Base-by-base conservation (phyloP, 805 yeast species). In the Metschnikowia cerradonensis region DNA sequence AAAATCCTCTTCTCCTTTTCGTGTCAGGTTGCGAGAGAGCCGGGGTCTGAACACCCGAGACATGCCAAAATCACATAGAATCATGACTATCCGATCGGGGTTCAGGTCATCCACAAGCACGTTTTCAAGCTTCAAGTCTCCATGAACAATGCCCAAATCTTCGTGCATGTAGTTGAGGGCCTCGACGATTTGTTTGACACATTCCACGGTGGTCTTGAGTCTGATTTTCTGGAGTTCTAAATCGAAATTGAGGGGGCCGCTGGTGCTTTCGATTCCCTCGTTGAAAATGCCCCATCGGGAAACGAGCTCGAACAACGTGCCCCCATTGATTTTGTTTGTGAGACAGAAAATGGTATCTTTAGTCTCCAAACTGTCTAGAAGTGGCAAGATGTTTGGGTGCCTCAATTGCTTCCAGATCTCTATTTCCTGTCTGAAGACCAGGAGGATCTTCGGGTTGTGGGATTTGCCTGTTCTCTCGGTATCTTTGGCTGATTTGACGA, bases 41-140 rank as follows among this genome's bases (percentile, higher is more conserved):
- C 73, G 61, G 19, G 63, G 56, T 26, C 52, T 60, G 52, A 64
- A 73, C 6, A 66, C 64, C 26, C 73, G 59, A 5, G 82, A 70
- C 95, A 91, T 88, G 4, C 98, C 98, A 70, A 91, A 91, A 67
- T 91, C 98, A 68, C 97, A 88, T 6, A 91, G 64, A 23, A 85
- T 63, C 54, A 88, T 73, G 41, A 70, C 70, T 20, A 73, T 67
- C 6, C 86, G 84, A 19, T 72, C 69, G 7, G 59, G 51, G 31
- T 53, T 58, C 33, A 49, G 55, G 36, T 61, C 61, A 53, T 83
- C 83, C 26, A 88, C 65, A 41, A 89, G 69, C 53, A 92, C 87
- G 61, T 89, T 89, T 60, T 89, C 96, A 41, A 89, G 73, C 67
- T 89, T 89, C 43, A 89, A 66, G 67, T 89, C 96, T 2, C 96